phyloP scores from a whole-genome alignment of 352 stramenopile species.

The Pythium monospermum region DNA sequence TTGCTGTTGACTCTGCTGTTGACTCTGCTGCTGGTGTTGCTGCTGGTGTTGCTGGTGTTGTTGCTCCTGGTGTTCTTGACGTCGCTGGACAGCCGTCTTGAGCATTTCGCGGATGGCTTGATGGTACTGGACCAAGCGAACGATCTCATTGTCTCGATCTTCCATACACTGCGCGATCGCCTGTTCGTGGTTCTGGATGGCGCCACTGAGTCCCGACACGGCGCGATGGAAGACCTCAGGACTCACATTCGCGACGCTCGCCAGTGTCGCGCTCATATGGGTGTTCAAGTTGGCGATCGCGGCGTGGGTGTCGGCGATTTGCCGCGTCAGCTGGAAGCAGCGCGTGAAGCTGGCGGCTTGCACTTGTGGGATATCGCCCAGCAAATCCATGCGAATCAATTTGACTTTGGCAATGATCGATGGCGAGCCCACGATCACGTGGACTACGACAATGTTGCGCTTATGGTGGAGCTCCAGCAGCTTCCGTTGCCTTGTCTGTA shows the following conservation, averaged over 20 bases:
- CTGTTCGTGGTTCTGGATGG: conserved; percentile 43
- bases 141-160: conserved; percentile 58
- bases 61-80: conserved; percentile 25
- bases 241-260: conserved; percentile 23
- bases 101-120: conserved; percentile 39
- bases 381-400: conserved; percentile 37
- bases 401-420: conserved; percentile 53
- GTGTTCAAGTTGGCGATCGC: conserved; percentile 32
- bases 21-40: conserved; percentile 14
- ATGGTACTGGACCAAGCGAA: conserved; percentile 73
- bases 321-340: conserved; percentile 42
- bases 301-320: conserved; percentile 40
- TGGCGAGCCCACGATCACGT: conserved; percentile 50
- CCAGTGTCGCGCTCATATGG: conserved; percentile 36
- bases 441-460: conserved; percentile 28
- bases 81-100: conserved; percentile 30
- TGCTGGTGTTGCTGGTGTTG: conserved; percentile 28
- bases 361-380: conserved; percentile 62
- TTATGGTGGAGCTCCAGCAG: conserved; percentile 27
- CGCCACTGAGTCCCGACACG: conserved; percentile 36
- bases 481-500: conserved; percentile 25
- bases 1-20: neutral
- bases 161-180: conserved; percentile 35
- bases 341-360: conserved; percentile 46
- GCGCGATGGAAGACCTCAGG: conserved; percentile 32